Conservation (phyloP, 306 rosid genomes). For the Astragalus membranaceus region DNA sequence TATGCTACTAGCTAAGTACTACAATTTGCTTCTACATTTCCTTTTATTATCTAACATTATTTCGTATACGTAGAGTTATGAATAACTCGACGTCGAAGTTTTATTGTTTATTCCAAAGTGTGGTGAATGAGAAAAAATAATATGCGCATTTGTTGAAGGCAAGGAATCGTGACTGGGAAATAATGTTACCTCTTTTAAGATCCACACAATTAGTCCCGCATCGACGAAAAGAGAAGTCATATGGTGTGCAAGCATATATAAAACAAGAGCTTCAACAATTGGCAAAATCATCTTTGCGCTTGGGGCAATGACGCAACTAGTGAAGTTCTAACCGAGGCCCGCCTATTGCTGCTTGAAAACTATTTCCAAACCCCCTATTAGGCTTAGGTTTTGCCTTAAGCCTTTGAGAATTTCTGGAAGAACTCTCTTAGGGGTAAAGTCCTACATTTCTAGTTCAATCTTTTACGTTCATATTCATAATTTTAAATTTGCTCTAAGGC, state of each 20-base stretch:
- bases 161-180: too few relatives aligned
- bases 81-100: neutral
- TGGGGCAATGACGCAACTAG: conserved; percentile 12
- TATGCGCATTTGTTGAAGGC: neutral
- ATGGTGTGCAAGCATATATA: neutral
- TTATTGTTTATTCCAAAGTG: neutral
- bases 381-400: neutral
- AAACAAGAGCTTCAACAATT: neutral
- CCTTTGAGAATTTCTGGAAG: neutral
- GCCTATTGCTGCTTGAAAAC: conserved; percentile 5
- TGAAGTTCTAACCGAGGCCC: neutral
- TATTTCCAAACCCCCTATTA: conserved; percentile 9
- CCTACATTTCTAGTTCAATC: neutral
- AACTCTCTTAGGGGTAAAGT: neutral
- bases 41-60: neutral
- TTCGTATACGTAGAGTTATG: neutral
- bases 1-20: neutral
- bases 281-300: neutral
- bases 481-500: too few relatives aligned
- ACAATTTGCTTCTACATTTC: too few relatives aligned
- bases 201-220: neutral
- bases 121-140: neutral
- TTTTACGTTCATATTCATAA: neutral
- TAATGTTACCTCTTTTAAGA: too few relatives aligned
- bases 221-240: too few relatives aligned